Conservation (phyloP, 2,329 filamentous ascomycete genomes). For the Colletotrichum lupini region DNA sequence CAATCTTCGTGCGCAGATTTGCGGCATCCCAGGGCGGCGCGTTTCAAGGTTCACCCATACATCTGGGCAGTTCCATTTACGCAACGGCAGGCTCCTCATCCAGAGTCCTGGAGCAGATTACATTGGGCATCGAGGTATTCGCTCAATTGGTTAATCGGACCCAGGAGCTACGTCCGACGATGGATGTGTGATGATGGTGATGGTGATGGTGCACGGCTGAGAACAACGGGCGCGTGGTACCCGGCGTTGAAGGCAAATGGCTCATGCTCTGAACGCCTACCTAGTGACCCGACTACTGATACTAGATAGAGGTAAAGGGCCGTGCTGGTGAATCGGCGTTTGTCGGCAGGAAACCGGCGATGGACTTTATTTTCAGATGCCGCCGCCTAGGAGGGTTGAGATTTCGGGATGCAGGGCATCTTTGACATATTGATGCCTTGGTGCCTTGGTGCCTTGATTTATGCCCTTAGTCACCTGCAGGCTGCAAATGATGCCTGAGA, state of each 20-base stretch:
- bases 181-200: neutral
- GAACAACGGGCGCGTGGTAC: neutral
- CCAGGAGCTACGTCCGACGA: constrained; percentile 1
- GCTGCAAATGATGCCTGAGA: neutral
- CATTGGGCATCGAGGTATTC: neutral
- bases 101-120: neutral
- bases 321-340: neutral
- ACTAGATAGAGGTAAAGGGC: neutral
- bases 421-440: neutral
- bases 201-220: neutral
- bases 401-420: neutral
- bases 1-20: neutral
- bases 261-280: neutral
- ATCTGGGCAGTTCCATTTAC: neutral
- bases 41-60: constrained; percentile 1
- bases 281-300: too few relatives aligned
- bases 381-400: neutral
- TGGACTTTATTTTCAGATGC: neutral
- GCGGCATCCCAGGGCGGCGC: neutral
- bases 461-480: neutral
- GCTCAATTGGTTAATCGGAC: neutral
- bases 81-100: neutral
- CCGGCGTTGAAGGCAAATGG: neutral
- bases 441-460: neutral
- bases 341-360: neutral